These are phyloP conservation scores for Wickerhamomyces pijperi DNA, from an alignment of 805 yeast genomes.

Conservation along the genomic window DNA sequence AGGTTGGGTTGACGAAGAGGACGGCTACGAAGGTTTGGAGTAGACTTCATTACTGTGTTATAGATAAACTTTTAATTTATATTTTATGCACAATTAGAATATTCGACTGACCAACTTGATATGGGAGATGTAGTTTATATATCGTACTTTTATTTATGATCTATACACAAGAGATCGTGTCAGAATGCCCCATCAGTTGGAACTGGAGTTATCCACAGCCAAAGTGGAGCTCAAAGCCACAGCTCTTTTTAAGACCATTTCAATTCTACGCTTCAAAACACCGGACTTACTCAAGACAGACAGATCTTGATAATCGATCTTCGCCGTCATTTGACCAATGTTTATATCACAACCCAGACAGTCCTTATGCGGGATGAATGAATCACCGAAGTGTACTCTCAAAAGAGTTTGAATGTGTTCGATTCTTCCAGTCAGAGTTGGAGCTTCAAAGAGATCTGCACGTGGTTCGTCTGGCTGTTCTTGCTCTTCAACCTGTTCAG, in stretches of 20 bases:
- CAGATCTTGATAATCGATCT: slow-evolving; percentile 51
- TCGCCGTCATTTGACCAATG: slow-evolving; percentile 70
- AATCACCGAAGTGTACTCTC: slow-evolving; percentile 80
- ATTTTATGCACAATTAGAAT: too few species aligned
- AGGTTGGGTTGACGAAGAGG: neutral
- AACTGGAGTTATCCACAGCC: too few species aligned
- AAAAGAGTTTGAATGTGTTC: slow-evolving; percentile 52
- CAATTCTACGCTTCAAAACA: slow-evolving; percentile 72
- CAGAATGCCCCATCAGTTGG: too few species aligned
- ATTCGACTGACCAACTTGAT: too few species aligned
- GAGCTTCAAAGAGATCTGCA: slow-evolving; percentile 20
- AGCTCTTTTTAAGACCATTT: slow-evolving; percentile 69
- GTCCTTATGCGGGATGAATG: slow-evolving; percentile 35
- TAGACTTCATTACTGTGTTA: too few species aligned
- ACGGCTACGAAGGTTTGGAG: neutral
- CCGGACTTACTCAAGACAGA: slow-evolving; percentile 63
- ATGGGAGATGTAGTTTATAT: too few species aligned
- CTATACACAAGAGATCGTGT: too few species aligned
- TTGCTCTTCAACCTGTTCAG: too few species aligned
- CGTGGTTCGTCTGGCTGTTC: neutral
- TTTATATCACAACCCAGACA: slow-evolving; percentile 43
- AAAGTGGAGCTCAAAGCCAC: slow-evolving; percentile 78
- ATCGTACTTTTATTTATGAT: too few species aligned
- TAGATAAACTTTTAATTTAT: too few species aligned
- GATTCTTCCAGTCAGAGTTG: slow-evolving; percentile 27